phyloP scores from a whole-genome alignment of 208 protist genomes.

The Phytomonas francai region DNA sequence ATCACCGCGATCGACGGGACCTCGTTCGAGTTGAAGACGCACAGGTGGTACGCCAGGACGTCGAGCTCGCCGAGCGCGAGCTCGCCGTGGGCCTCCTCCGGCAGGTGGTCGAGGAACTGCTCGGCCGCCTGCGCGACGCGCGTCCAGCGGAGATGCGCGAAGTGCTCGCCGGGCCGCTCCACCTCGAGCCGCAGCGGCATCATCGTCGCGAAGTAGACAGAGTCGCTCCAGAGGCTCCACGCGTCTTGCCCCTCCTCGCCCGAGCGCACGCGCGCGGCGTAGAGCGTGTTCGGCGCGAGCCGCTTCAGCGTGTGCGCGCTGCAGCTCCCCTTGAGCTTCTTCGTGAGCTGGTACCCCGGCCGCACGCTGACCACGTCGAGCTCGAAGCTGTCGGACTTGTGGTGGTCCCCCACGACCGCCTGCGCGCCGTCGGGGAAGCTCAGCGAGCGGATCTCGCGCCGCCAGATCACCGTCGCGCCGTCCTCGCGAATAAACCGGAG shows the following conservation, averaged over 20 bases:
- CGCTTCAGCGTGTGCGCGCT: conserved; percentile 60
- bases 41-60: conserved; percentile 74
- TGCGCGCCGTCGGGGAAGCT: conserved; percentile 55
- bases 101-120: not conserved
- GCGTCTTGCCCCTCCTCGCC: conserved; percentile 32
- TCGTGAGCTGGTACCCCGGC: conserved; percentile 55
- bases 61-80: conserved; percentile 60
- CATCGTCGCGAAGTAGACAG: conserved; percentile 68
- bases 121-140: conserved; percentile 40
- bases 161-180: conserved; percentile 59
- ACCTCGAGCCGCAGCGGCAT: conserved; percentile 61
- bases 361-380: conserved; percentile 73
- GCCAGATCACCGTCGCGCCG: conserved; percentile 64
- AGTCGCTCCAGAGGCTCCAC: conserved; percentile 74
- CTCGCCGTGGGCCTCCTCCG: not conserved
- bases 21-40: conserved; percentile 41
- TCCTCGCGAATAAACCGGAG: conserved; percentile 75
- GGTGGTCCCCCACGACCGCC: conserved; percentile 39
- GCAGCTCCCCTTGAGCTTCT: conserved; percentile 64
- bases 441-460: conserved; percentile 37
- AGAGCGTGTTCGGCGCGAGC: conserved; percentile 74
- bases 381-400: conserved; percentile 49
- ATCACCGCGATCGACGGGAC: conserved; percentile 62
- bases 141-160: conserved; percentile 71
- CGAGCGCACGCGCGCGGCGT: conserved; percentile 65